Base-by-base conservation (phyloP, 306 rosid species). In the Prunus padus region DNA sequence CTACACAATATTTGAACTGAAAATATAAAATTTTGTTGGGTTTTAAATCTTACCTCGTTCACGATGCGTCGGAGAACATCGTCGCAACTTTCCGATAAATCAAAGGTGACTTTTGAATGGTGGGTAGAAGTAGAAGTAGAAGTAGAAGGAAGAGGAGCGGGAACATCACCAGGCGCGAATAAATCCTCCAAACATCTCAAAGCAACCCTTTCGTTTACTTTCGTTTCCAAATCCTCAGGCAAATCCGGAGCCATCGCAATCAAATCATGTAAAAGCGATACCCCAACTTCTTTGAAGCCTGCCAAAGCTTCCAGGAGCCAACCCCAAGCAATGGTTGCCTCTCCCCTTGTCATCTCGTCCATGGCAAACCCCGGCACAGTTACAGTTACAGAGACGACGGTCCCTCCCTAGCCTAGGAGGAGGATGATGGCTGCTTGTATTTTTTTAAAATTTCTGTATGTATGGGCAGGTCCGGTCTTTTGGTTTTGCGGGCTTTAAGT, bases 291-390 rank as follows among this genome's bases (percentile, higher is more conserved):
- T 30, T 67, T 77, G 74, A 64, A 66, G 71, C 83, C 40, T 28
- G 93, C 90, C 25, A 89, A 71, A 67, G 93, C 84, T 86, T 93
- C 93, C 16, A 89, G 82, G 31, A 82, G 80, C 98, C 97, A 93
- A 70, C 67, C 70, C 96, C 93, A 90, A 31, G 96, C 85, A 60
- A 72, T 77, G 15, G 33, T 19, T 5, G 87, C 79, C 37, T 65
- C 74, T 14, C 80, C 75, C 46, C 49, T 62, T 42, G 79, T 59
- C 79, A 84, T 16, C 45, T 69, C 61, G 5, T 62, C 84, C 94
- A 87, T 87, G 61, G 33, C 31, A 25, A 26, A 61, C 70, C 72
- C 71, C n/a, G 15, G 49, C 19, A 2, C 11, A 10, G 23, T 49
- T 20, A 18, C 9, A 5, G 8, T 46, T 12, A 4, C 60, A 49